Evolutionary conservation across 1,284 basidiomycete species (phyloP).

Genomic region (Pyrrhoderma noxium): DNA sequence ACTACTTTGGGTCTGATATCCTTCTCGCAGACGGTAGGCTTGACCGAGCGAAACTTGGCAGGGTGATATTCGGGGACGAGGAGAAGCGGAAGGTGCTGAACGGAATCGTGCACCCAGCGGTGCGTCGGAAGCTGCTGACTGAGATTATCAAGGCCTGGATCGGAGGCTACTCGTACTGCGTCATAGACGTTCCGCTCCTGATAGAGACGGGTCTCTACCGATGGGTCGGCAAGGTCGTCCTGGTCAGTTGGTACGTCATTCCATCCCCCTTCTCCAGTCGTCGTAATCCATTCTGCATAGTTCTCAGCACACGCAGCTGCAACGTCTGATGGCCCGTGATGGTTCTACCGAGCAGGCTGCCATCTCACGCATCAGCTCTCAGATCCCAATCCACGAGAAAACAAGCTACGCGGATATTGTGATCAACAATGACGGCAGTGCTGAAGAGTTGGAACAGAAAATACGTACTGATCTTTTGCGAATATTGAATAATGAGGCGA

Average conservation of each 20-base stretch:
- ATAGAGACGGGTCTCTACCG: conserved; percentile 87
- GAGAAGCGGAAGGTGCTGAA: conserved; percentile 72
- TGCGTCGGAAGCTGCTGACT: conserved; percentile 70
- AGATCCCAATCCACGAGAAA: conserved; percentile 77
- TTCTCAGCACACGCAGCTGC: conserved; percentile 69
- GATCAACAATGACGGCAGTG: conserved; percentile 82
- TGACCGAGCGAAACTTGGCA: conserved; percentile 79
- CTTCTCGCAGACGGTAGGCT: conserved; percentile 67
- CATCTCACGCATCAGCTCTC: conserved; percentile 66
- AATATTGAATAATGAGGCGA: conserved; percentile 44
- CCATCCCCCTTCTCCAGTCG: not conserved
- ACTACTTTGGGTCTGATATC: conserved; percentile 65
- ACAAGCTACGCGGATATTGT: conserved; percentile 79
- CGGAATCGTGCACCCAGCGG: conserved; percentile 84
- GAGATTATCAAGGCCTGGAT: conserved; percentile 70
- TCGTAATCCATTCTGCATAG: conserved; percentile 32
- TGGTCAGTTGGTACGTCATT: conserved; percentile 78
- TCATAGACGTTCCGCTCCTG: conserved; percentile 91
- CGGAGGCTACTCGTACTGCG: conserved; percentile 67
- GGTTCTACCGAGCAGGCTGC: conserved; percentile 56
- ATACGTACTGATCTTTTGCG: conserved; percentile 55
- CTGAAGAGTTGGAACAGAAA: conserved; percentile 61
- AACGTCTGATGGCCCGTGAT: conserved; percentile 71
- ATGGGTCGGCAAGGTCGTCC: conserved; percentile 76
- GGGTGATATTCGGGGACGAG: conserved; percentile 79